Base-by-base conservation (phyloP, 352 stramenopile genomes). In the Phytophthora foliorum region DNA sequence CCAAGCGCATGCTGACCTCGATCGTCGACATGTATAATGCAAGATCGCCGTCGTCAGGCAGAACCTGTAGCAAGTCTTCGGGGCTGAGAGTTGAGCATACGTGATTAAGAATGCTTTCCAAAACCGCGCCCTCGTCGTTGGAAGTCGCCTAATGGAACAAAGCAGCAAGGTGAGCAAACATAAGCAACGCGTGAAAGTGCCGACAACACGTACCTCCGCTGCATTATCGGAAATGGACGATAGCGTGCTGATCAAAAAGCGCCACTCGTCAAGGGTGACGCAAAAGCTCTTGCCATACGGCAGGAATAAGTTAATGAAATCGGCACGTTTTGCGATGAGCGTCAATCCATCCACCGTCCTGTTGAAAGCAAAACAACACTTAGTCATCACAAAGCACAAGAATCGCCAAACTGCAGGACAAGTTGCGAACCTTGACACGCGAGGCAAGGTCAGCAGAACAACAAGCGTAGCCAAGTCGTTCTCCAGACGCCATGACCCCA, bases 31-130 rank as follows among this genome's bases (percentile, higher is more conserved):
- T 90, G 64, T 92, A 94, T 27, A 92, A 60, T 25, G 78, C 75
- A 17, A 93, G 66, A 52, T 94, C 86, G 8, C 84, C 86, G 38
- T 94, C 85, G 57, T 94, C 88, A 11, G 88, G 88, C 25, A 96
- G 66, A 32, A 96, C 82, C 39, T 92, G 72, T 4, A 96, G 76
- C 19, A 94, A 54, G 22, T 96, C 88, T 61, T 92, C 84, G 2
- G 88, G 85, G 24, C 74, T 80, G 21, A 96, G 75, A n/a, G 82
- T 94, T 8, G 74, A 80, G 64, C 84, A 90, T 21, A 94, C 67
- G 54, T 94, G 77, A 50, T 83, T 79, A 21, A 96, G 72, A 53
- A 94, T 82, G 27, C 74, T 86, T 24, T 86, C 76, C 39, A 96
- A 65, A 38, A 92, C 81, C 22, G 64, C 69, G 10, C 58, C 61